Conservation (phyloP, 805 yeast genomes). For the Brettanomyces nanus region DNA sequence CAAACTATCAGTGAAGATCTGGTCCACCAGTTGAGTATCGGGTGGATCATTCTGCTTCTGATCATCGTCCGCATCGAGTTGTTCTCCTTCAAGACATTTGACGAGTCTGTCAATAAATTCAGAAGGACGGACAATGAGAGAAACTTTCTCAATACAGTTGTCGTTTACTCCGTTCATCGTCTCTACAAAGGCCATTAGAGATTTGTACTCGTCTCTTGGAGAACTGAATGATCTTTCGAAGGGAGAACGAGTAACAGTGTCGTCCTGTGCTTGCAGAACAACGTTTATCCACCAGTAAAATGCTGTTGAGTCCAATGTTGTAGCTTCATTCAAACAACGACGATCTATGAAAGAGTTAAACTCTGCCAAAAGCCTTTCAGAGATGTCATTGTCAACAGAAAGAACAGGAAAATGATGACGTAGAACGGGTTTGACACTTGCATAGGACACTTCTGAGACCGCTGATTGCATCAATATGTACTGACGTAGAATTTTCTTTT, state of each 20-base stretch:
- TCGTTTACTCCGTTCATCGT: too few species aligned
- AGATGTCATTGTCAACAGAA: not conserved
- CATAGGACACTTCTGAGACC: too few species aligned
- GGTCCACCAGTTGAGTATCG: constrained; percentile 3
- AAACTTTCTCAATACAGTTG: too few species aligned
- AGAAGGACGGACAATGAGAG: too few species aligned
- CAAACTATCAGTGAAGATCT: not conserved
- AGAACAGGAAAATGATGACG: not conserved
- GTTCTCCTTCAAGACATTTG: not conserved
- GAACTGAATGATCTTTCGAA: not conserved
- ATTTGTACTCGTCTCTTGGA: not conserved
- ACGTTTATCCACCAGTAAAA: not conserved
- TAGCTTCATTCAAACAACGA: not conserved
- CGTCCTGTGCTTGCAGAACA: not conserved
- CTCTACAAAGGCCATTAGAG: not conserved
- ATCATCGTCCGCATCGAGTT: not conserved
- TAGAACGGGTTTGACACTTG: not conserved
- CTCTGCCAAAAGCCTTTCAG: not conserved
- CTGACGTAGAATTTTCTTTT: constrained; percentile 1
- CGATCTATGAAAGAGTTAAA: too few species aligned
- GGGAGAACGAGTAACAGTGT: not conserved
- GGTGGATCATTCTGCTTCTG: too few species aligned
- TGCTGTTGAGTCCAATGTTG: not conserved
- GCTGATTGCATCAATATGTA: constrained; percentile 2
- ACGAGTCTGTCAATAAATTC: too few species aligned